Base-by-base conservation (phyloP, 768 basidiomycete species). In the Grammothele lineata region DNA sequence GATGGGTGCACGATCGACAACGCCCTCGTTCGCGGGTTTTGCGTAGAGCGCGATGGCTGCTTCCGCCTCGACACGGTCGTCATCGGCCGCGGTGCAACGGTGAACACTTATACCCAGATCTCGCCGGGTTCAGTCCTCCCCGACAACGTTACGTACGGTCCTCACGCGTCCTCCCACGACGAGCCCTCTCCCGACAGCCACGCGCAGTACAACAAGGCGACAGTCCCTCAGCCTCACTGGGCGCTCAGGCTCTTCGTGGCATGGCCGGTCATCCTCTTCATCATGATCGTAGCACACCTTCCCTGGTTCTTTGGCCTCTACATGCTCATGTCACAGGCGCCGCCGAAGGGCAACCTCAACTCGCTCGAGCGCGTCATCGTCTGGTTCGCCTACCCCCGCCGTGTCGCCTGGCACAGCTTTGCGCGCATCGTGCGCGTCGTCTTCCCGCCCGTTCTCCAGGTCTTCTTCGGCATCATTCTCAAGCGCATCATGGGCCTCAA, bases 121-220 rank as follows among this genome's bases (percentile, higher is more conserved):
- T 58, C 73, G 1, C 73, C 73, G 4, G 74, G 73, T 6, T 60
- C 71, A 7, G 40, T 48, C 18, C 69, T 75, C 26, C 55, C 66
- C 0, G 64, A 66, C 33, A 60, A 62, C 24, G 43, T 63, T 2
- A 73, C 75, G 3, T 75, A 70, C 41, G 74, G 74, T 3, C 74
- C 74, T 5, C 74, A 76, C 45, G 66, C 73, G 12, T 71, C 71
- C 1, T 72, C 72, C 6, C 64, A 69, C 50, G 72, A 75, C 23
- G 36, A 43, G 1, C 68, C 72, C 0, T 65, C 69, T 3, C 69
- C 72, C 0, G 54, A 60, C 18, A 56, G 60, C 1, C 70, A 65
- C 45, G 68, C 70, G 4, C 65, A 67, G 11, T 73, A 71, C 46
- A 74, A 72, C 49, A 63, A 71, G 11, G 69, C 70, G 4, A 47